Base-by-base conservation (phyloP, 2,329 filamentous ascomycete genomes). In the Tolypocladium amazonense region DNA sequence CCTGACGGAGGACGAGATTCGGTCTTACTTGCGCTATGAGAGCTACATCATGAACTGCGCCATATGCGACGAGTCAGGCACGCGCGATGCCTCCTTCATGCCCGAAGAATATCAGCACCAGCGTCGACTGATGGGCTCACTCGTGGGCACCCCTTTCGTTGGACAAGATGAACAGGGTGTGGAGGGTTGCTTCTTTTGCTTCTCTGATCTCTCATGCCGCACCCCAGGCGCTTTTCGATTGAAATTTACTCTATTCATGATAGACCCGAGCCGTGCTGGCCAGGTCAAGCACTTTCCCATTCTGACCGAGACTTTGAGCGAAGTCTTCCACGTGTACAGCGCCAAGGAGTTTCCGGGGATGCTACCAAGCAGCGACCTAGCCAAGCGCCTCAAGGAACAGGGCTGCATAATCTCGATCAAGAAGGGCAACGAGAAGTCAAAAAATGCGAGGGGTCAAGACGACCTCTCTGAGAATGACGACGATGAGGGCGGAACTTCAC, bases 271-370 rank as follows among this genome's bases (percentile, higher is more conserved):
- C 41, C 75, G 76, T 18, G 80, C 80, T 2, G 85, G 83, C 35
- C 58, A 66, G 30, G 57, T 71, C 11, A 72, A 72, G 54, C 76
- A 73, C 58, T 81, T 78, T 18, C 81, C 80, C 27, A 77, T 84
- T 20, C 72, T 77, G n/a, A 78, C 77, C 11, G 76, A 76, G 25
- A 76, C 75, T 20, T 80, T 86, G 73, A 90, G 85, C 68, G 84
- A 89, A 20, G 76, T 86, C n/a, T 92, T 94, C 68, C 85, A 83
- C 15, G 89, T 92, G 9, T 92, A 88, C 71, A 92, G 88, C 52
- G 90, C 90, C 52, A 94, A 93, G 70, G 89, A 93, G 69, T 94
- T 94, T 62, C 88, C 89, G 0, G 90, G 90, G 7, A 94, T 94
- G 89, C 80, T 86, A 60, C 86, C 88, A 1, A 92, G 88, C 70